Evolutionary conservation across 495 filamentous ascomycete genomes (phyloP), one percentile per base, ranked within the genome.

Genomic region (Talaromyces trachyspermus): DNA sequence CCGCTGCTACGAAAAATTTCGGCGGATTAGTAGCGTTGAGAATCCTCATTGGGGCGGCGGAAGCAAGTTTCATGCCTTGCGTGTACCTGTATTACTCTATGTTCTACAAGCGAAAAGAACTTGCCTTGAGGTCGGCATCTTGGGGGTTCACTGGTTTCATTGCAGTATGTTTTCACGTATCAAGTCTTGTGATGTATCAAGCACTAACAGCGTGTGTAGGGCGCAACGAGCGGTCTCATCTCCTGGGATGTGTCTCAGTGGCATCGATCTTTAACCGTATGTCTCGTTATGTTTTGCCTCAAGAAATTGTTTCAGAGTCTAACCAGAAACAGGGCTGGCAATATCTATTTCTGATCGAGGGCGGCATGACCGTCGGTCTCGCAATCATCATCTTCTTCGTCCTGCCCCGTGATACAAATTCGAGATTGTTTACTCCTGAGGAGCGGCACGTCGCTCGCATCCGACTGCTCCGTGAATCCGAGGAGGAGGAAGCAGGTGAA

Each of bases 261-360:
- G 41, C 41, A 43, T 29, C 41, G 41, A 19, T 43, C 41, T 4
- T 26, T 43, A 9, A 43, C 15, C 14, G 41, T 43, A 29, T 8
- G 41, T 26, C 17, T n/a, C 1, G 2, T 26, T 4, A 43, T 17
- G 4, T 5, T 8, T 5, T 5, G 5, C 17, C 10, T 30, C n/a
- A n/a, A n/a, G n/a, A n/a, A n/a, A n/a, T 30, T 8, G 7, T 5
- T 4, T 18, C n/a, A 4, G 12, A 43, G 4, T 4, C 25, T 43
- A 30, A 43, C 19, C 6, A 10, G 0, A 17, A n/a, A 17, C 11
- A 43, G 41, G 61, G 56, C 3, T 64, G 58, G 61, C 54, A 54
- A 36, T 66, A 54, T 52, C 51, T 66, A 5, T 60, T 68, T 36
- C 62, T 71, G 41, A 64, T 71, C 18, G 58, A 71, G 44, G 70